Conservation (phyloP, 225 moss, liverwort and hornwort genomes). For the Ulota crispa region DNA sequence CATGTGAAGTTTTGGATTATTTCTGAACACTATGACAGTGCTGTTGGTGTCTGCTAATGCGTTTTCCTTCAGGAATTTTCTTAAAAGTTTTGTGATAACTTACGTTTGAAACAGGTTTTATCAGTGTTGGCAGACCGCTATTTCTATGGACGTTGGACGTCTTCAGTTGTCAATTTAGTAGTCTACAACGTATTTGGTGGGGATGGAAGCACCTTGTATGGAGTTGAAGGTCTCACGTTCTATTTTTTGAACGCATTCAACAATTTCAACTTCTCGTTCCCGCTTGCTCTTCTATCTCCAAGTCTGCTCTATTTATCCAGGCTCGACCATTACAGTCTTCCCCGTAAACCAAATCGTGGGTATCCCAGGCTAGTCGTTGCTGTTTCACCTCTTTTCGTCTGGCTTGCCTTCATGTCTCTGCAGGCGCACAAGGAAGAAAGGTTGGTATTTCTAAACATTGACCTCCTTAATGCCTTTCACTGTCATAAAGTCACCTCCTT, state of each 20-base stretch:
- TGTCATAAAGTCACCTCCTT: not conserved
- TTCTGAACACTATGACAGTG: not conserved
- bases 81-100: not conserved
- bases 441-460: constrained; percentile 27
- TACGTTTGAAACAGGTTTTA: constrained; percentile 36
- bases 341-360: constrained; percentile 38
- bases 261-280: constrained; percentile 82
- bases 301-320: constrained; percentile 47
- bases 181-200: constrained; percentile 80
- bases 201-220: constrained; percentile 86
- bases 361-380: constrained; percentile 56
- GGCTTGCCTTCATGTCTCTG: constrained; percentile 94
- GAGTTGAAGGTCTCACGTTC: constrained; percentile 79
- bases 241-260: constrained; percentile 86
- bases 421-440: constrained; percentile 97
- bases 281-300: constrained; percentile 77
- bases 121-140: constrained; percentile 42
- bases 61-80: not conserved
- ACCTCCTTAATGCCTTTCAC: not conserved
- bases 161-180: constrained; percentile 83
- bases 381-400: constrained; percentile 74
- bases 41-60: constrained; percentile 10
- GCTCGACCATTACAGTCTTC: constrained; percentile 50
- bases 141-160: constrained; percentile 85
- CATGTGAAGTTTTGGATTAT: not conserved